phyloP scores from a whole-genome alignment of 805 yeast species.

The Saturnispora silvae region DNA sequence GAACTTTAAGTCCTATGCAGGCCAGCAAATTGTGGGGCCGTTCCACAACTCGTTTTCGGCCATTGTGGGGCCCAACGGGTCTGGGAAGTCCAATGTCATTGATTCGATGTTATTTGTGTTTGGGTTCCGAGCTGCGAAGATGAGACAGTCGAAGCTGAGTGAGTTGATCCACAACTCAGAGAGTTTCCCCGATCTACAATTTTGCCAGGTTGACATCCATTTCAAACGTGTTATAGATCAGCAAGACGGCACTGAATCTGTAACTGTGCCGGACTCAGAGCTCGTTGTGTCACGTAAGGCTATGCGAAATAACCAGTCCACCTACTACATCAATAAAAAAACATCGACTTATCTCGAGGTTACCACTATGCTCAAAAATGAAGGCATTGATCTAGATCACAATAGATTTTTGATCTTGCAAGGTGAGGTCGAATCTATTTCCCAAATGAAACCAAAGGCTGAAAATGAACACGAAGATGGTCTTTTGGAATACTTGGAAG shows the following conservation, averaged over 20 bases:
- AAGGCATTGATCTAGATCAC: constrained; percentile 91
- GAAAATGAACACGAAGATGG: constrained; percentile 91
- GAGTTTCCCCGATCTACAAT: constrained; percentile 48
- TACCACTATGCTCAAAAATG: constrained; percentile 55
- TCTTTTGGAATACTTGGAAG: constrained; percentile 84
- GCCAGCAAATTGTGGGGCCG: constrained; percentile 87
- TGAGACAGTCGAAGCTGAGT: constrained; percentile 92
- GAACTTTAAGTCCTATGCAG: constrained; percentile 94
- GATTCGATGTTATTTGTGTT: constrained; percentile 96
- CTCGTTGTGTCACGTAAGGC: constrained; percentile 77
- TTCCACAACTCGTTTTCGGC: constrained; percentile 91
- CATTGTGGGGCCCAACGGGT: constrained; percentile 97
- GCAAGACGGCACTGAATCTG: constrained; percentile 12
- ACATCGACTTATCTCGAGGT: constrained; percentile 72
- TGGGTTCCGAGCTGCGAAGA: constrained; percentile 91
- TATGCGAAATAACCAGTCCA: constrained; percentile 61
- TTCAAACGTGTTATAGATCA: constrained; percentile 66
- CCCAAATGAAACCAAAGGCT: constrained; percentile 97
- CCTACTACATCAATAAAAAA: constrained; percentile 62
- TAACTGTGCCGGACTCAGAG: constrained; percentile 36
- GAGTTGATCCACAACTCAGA: constrained; percentile 91
- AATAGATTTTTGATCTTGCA: constrained; percentile 89
- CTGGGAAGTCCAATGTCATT: constrained; percentile 95
- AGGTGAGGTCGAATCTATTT: constrained; percentile 97
- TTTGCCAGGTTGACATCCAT: constrained; percentile 85